Evolutionary conservation across 2,329 filamentous ascomycete genomes (phyloP), one percentile per base, ranked within the genome.

Genomic region (Botrytis byssoidea): DNA sequence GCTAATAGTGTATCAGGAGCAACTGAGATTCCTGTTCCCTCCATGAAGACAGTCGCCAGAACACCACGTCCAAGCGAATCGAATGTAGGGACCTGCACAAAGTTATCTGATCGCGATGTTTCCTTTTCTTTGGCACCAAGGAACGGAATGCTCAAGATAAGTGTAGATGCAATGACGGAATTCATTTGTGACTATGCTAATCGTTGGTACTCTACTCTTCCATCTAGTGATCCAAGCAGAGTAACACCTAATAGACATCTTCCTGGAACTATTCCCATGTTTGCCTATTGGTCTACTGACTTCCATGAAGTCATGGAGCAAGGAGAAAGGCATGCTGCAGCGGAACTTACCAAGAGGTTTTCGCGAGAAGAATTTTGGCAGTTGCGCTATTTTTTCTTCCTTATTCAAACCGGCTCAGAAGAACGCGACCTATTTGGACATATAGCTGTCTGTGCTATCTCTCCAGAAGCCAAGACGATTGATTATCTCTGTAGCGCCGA

Each of bases 101-200:
- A 44, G 3, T 46, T 70, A 40, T 25, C 10, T 61, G 40, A 70
- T 32, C 7, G 12, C 20, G 44, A 16, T 32, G 44, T 65, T 3
- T 71, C 40, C n/a, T 55, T 35, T 65, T 40, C 55, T 29, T 40
- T 32, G 59, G 20, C 12, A 22, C 20, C 37, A 37, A 3, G 16
- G 1, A 65, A 55, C 35, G 69, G 57, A 65, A 48, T 65, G 1
- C 44, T 40, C 16, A 40, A 12, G 20, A 22, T 16, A 9, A 65
- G 59, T 37, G 9, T 46, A 7, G 12, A 65, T 7, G 59, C 18
- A 7, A 65, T 64, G 57, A 32, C 64, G 10, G 69, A 71, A n/a
- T 65, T 65, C n/a, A 71, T 71, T 20, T 64, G 57, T 22, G 69
- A 71, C 32, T 71, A 71, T 29, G 69, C 69, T 16, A 71, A 71